Evolutionary conservation across 768 basidiomycete genomes (phyloP).

Genomic region (Paxillus involutus): DNA sequence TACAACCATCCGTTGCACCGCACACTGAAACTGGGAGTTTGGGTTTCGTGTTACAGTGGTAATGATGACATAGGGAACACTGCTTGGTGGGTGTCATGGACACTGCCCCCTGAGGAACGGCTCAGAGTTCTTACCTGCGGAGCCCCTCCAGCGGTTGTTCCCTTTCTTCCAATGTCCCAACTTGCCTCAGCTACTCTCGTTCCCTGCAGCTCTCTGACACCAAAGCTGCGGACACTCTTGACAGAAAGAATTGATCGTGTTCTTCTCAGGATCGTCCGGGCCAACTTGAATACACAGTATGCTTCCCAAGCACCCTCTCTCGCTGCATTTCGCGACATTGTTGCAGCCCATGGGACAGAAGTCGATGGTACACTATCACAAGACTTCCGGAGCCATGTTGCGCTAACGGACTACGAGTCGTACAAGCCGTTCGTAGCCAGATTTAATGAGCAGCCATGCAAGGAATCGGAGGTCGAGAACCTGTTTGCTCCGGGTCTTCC

Average conservation of each 20-base stretch:
- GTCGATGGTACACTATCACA: constrained; percentile 6
- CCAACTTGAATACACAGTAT: constrained; percentile 11
- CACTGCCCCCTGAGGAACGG: too few species aligned
- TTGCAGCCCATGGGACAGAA: neutral
- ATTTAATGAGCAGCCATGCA: constrained; percentile 17
- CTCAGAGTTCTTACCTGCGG: too few species aligned
- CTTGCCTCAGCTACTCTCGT: too few species aligned
- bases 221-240: neutral
- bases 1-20: too few species aligned
- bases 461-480: constrained; percentile 14
- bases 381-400: constrained; percentile 8
- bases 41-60: too few species aligned
- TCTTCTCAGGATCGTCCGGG: constrained; percentile 5
- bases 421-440: constrained; percentile 15
- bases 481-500: constrained; percentile 22
- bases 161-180: too few species aligned
- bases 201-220: neutral
- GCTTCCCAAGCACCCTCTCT: constrained; percentile 2
- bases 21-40: too few species aligned
- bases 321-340: constrained; percentile 6
- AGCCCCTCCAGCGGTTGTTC: too few species aligned
- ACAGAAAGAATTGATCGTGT: neutral
- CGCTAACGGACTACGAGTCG: constrained; percentile 10
- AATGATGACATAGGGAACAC: too few species aligned
- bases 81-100: too few species aligned